Base-by-base conservation (phyloP, 768 basidiomycete species). In the Pleurotus eryngii region DNA sequence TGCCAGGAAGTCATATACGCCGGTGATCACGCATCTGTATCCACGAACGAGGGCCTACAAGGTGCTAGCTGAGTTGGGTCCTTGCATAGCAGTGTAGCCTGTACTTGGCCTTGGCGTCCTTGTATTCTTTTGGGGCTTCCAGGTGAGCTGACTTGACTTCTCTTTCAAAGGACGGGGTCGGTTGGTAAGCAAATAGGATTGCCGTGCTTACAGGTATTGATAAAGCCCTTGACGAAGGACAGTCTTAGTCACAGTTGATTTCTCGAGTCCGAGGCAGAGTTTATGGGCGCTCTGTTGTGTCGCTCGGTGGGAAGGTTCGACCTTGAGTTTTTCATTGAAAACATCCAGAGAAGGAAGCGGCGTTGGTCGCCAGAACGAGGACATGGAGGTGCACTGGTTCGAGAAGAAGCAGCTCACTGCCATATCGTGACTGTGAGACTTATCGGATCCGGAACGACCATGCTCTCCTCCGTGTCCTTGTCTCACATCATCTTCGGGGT, bases 1-100 rank as follows among this genome's bases (percentile, higher is more conserved):
- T 1, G 27, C 42, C 7, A 26, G 18, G 11, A 17, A 1, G 30
- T 46, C 55, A 18, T 45, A 43, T 7, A 46, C 24, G 14, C 55
- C 55, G 14, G 15, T 56, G 20, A 56, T 45, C 1, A 56, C 40
- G 17, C 55, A 56, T 30, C 45, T 40, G 37, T 56, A 30, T 40
- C 55, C 55, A 30, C 55, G 55, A 20, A 46, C 35, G 43, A 56
- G 55, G 45, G 55, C 55, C 55, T 56, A 22, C n/a, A 5, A 46
- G 4, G 12, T 17, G 22, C 46, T 15, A 26, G 5, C 2, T 20
- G 47, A 48, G 24, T 26, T 26, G 24, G 11, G 15, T 15, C 47
- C 15, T 26, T 48, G 7, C 4, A 24, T 30, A 30, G 30, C 8
- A 30, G 9, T 30, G 8, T n/a, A n/a, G n/a, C n/a, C n/a, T n/a